Conservation (phyloP, 257 asterid genomes). For the Solanum chiquidenum region DNA sequence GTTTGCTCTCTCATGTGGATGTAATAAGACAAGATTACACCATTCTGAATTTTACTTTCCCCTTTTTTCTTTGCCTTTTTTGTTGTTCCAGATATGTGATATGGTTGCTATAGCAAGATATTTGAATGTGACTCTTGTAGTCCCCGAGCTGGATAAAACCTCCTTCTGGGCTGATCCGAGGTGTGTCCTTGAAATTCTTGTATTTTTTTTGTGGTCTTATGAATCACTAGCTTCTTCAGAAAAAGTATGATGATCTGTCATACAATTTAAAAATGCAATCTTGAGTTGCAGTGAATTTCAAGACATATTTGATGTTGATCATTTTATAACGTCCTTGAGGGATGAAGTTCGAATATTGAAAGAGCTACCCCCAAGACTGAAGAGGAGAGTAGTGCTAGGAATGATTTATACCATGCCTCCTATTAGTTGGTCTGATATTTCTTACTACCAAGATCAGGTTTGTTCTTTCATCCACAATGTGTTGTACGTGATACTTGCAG, state of each 20-base stretch:
- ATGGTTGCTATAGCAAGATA: constrained; percentile 97
- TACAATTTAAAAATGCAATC: neutral
- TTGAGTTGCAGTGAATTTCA: constrained; percentile 66
- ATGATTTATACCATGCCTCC: constrained; percentile 73
- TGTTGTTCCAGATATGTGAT: constrained; percentile 66
- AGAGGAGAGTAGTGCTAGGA: constrained; percentile 76
- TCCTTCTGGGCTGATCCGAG: constrained; percentile 98
- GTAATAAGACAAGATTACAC: neutral
- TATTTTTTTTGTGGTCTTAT: neutral
- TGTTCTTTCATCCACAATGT: neutral
- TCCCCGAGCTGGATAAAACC: constrained; percentile 90
- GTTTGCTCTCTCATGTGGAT: neutral
- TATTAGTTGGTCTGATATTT: constrained; percentile 87
- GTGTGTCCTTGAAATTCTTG: constrained; percentile 3
- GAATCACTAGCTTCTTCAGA: neutral
- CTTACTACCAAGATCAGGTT: constrained; percentile 82
- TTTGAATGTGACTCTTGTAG: constrained; percentile 82
- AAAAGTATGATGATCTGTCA: neutral
- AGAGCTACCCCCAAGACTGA: constrained; percentile 84
- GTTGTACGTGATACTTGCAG: neutral
- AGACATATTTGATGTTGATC: constrained; percentile 90
- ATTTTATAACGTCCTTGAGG: constrained; percentile 82
- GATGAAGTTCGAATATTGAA: constrained; percentile 89
- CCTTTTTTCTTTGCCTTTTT: neutral
- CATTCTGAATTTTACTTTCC: neutral